Base-by-base conservation (phyloP, 2,329 filamentous ascomycete genomes). In the Colletotrichum tofieldiae region DNA sequence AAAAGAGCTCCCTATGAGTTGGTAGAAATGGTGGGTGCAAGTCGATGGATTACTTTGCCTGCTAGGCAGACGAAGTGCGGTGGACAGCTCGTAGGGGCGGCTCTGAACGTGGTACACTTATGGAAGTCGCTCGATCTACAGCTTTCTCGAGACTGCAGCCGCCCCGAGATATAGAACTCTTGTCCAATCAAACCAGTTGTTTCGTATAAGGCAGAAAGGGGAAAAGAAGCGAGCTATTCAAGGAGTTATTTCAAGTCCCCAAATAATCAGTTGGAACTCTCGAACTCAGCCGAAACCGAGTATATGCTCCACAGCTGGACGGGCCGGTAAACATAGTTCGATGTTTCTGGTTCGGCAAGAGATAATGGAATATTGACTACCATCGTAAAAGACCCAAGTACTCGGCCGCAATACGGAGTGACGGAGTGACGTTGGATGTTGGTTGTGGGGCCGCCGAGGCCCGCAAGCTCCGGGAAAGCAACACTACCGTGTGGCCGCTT, bases 381-480 rank as follows among this genome's bases (percentile, higher is more conserved):
- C 14, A 9, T 52, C n/a, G 35, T 37, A 26, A 23, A 16, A 7
- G 20, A n/a, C 14, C 18, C 3, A 3, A 49, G 18, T 41, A 18
- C n/a, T 12, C n/a, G 37, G 54, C 23, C n/a, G 12, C n/a, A 26
- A 41, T 6, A 29, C 23, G 37, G 8, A 29, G 26, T 20, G 39
- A 20, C 35, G 20, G 26, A 41, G 23, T 64, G 47, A 54, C 32
- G 45, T 43, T 61, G 52, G 18, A 58, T 14, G 32, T 39, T 23
- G n/a, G 14, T 41, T n/a, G 66, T 65, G 66, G 66, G 51, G 23
- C 61, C 35, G 29, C 14, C 51, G 20, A 61, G 49, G 16, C 41
- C 23, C 32, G 29, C 58, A 49, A 20, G 59, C 8, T n/a, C 45
- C 59, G 43, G 37, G 18, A 60, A 51, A 26, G 20, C 47, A 49